Evolutionary conservation across 176 grass and related monocot genomes (phyloP), one percentile per base, ranked within the genome.

Genomic region (Saccharum officinarum): DNA sequence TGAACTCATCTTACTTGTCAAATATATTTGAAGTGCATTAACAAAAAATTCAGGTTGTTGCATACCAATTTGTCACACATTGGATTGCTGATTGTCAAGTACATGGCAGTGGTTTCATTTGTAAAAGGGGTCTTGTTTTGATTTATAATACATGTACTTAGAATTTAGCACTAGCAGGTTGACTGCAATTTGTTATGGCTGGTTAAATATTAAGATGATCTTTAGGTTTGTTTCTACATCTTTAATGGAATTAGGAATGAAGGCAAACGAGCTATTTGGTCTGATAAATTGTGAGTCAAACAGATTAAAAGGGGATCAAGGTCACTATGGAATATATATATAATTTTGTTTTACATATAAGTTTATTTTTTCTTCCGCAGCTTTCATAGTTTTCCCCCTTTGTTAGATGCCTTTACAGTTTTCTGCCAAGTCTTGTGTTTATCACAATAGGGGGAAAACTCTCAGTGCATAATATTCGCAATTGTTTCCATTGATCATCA

Each of bases 151-250:
- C 55, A 78, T 70, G 37, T 5, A 70, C 9, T 64, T 55, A 23
- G 9, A 23, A 65, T 75, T 46, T 47, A 39, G 50, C 49, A 23
- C 17, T 76, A 38, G 17, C 30, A 36, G 74, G 10, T 59, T 80
- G 41, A 34, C 57, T 52, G 55, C 22, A 63, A 6, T 73, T 25
- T 64, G 22, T 3, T 65, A 30, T 38, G 8, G 33, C 45, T 26
- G 20, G 17, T 61, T 87, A 67, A 54, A 70, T 28, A n/a, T 67
- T 75, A 17, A 75, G 9, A 87, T 81, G 59, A 64, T 31, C 77
- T 34, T 73, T 0, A 13, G 57, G 20, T 72, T 60, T 71, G 20
- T 80, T 80, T 86, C 10, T 7, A 79, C 59, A 20, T 14, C 46
- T 37, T 10, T 45, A 20, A 52, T 20, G 39, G 77, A 70, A 45